Percentiles rank a stretch among this genome's conserved stretches.
Evolutionary conservation across 371 early-diverging fungal genomes (phyloP).

Genomic region (Choanephora cucurbitarum): DNA sequence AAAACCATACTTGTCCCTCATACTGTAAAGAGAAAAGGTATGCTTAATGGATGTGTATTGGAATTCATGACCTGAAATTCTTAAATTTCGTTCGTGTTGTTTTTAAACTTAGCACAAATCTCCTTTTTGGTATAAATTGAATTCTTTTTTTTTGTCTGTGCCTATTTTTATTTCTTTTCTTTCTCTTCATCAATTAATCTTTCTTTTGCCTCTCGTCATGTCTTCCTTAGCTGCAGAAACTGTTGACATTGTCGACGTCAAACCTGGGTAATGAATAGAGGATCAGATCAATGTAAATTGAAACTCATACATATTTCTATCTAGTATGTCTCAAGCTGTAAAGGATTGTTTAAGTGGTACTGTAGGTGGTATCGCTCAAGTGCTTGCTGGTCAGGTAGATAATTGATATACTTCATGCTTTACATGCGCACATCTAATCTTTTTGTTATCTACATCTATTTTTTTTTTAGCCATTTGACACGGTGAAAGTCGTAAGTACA

Average conservation of each 20-base stretch:
- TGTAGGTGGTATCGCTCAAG: slow-evolving; percentile 78
- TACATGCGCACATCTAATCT: slow-evolving; percentile 5
- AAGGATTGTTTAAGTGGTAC: slow-evolving; percentile 81
- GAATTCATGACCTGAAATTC: too few relatives aligned
- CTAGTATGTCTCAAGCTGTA: slow-evolving; percentile 54
- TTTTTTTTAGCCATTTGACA: slow-evolving; percentile 73
- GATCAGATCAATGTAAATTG: background rate
- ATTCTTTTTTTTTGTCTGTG: slow-evolving; percentile 10
- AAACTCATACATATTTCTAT: slow-evolving; percentile 1
- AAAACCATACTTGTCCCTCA: too few relatives aligned
- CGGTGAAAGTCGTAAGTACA: slow-evolving; percentile 77
- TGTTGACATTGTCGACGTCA: slow-evolving; percentile 20
- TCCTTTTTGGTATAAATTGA: too few relatives aligned
- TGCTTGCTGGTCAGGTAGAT: slow-evolving; percentile 76
- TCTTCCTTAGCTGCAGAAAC: slow-evolving; percentile 16
- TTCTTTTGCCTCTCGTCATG: slow-evolving; percentile 6
- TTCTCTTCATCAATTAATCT: background rate
- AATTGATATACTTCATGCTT: background rate
- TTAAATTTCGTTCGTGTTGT: too few relatives aligned
- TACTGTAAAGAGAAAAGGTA: too few relatives aligned
- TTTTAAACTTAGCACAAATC: too few relatives aligned
- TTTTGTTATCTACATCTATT: slow-evolving; percentile 11
- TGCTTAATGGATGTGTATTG: too few relatives aligned
- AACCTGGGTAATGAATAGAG: slow-evolving; percentile 23
- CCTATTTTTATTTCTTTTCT: slow-evolving; percentile 7